phyloP scores from a whole-genome alignment of 768 basidiomycete genomes.

The Boletus fagicola region DNA sequence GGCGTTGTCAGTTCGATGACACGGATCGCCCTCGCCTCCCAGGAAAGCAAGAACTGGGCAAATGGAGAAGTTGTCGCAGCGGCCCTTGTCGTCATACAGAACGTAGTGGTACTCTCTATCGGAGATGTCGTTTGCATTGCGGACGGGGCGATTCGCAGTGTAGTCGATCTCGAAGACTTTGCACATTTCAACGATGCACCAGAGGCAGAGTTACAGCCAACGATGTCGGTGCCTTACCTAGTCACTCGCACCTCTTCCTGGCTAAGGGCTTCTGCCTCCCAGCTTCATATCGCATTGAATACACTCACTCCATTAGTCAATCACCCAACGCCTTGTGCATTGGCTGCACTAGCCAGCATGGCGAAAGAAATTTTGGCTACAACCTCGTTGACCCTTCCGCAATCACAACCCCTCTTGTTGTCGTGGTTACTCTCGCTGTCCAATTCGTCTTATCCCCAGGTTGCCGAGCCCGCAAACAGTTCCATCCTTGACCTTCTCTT shows the following conservation, averaged over 20 bases:
- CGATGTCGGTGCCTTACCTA: constrained; percentile 39
- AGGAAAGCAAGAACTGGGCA: constrained; percentile 61
- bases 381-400: constrained; percentile 64
- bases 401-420: constrained; percentile 63
- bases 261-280: constrained; percentile 78
- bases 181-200: constrained; percentile 31
- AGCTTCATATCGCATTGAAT: constrained; percentile 81
- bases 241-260: constrained; percentile 70
- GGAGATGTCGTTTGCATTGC: constrained; percentile 65
- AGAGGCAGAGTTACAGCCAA: constrained; percentile 18
- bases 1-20: constrained; percentile 78
- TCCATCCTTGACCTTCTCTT: constrained; percentile 48
- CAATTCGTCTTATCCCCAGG: constrained; percentile 52
- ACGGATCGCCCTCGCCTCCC: constrained; percentile 61
- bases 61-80: constrained; percentile 65
- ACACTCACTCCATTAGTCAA: constrained; percentile 65
- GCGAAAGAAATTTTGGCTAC: constrained; percentile 51
- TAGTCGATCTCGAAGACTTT: constrained; percentile 66
- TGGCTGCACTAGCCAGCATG: constrained; percentile 54
- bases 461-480: constrained; percentile 48
- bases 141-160: constrained; percentile 54
- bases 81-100: constrained; percentile 56
- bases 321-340: constrained; percentile 69
- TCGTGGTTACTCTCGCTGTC: constrained; percentile 74
- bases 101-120: constrained; percentile 53